Evolutionary conservation across 495 filamentous ascomycete genomes (phyloP).

Genomic region (Aeminium ludgeri): DNA sequence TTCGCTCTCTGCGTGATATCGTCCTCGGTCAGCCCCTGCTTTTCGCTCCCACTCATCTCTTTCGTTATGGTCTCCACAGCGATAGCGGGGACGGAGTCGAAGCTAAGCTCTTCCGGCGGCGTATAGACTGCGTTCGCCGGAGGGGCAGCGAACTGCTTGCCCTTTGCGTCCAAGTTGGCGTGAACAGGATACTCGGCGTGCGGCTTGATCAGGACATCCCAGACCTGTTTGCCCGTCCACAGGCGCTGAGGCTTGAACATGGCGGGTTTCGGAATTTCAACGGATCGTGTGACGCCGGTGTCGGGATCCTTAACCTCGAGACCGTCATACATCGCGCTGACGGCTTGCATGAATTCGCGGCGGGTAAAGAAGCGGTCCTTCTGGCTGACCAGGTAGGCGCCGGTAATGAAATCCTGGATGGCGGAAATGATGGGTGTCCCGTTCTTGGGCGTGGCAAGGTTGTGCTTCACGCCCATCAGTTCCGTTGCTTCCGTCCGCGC

Average conservation of each 20-base stretch:
- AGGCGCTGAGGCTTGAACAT: constrained; percentile 72
- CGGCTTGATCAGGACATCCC: constrained; percentile 86
- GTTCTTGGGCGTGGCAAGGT: constrained; percentile 87
- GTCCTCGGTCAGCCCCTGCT: too few species aligned
- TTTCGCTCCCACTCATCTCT: too few species aligned
- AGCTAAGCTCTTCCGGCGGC: too few species aligned
- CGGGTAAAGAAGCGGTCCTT: constrained; percentile 90
- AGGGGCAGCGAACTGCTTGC: constrained; percentile 55
- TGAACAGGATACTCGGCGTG: constrained; percentile 62
- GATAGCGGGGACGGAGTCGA: too few species aligned
- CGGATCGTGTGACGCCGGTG: constrained; percentile 31
- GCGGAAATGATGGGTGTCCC: constrained; percentile 96
- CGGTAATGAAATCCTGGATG: constrained; percentile 97
- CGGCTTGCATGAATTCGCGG: constrained; percentile 69
- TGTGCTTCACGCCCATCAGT: constrained; percentile 96
- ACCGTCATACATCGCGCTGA: constrained; percentile 83
- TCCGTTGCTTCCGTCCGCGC: constrained; percentile 88
- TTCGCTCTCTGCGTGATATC: too few species aligned
- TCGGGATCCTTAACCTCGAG: constrained; percentile 27
- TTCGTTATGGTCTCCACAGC: too few species aligned
- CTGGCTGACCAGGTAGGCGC: constrained; percentile 74
- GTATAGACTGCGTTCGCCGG: too few species aligned
- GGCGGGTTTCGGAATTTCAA: constrained; percentile 74
- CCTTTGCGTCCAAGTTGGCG: constrained; percentile 86
- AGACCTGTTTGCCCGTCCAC: constrained; percentile 97